Evolutionary conservation across 768 basidiomycete genomes (phyloP), one percentile per base, ranked within the genome.

Genomic region (Pulveroboletus sp.): DNA sequence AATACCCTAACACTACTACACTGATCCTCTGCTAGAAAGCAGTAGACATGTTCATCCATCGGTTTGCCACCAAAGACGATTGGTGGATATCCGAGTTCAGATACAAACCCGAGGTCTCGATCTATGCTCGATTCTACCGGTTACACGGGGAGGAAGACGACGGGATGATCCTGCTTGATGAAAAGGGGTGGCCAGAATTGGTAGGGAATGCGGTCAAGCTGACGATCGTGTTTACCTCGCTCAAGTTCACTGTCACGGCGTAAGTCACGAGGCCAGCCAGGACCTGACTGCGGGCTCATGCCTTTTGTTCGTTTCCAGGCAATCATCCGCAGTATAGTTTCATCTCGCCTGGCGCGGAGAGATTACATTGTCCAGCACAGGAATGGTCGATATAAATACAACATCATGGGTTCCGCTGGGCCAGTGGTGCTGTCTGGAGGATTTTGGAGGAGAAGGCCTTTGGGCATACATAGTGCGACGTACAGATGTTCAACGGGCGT

Each of bases 61-160:
- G 65, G 20, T 67, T 67, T 32, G 65, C 65, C 19, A 67, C 67
- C 41, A 67, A 67, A 36, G 65, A 67, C 40, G 65, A 67, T 20
- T 67, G 65, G 65, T 67, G 67, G 67, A 60, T 67, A 65, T 69
- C 65, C 32, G 65, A 67, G 40, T 63, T 46, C 45, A 58, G 49
- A 51, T 67, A 67, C 23, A 67, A 68, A 43, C 65, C 65, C 6
- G 67, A 67, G 38, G 65, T 67, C 25, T 50, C 67, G n/a, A 62
- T 67, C 23, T 67, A 68, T 39, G 65, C 65, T 32, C 64, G 67
- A 19, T 67, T 67, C 45, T 69, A 57, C 47, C 65, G 65, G 25
- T 38, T 63, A 36, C 65, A 67, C 19, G 65, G 65, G 31, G 65
- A 67, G 8, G 65, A 69, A 6, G 65, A 67, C 43, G 67, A 67